Evolutionary conservation across 352 stramenopile genomes (phyloP).

Genomic region (Globisporangium echinulatum): DNA sequence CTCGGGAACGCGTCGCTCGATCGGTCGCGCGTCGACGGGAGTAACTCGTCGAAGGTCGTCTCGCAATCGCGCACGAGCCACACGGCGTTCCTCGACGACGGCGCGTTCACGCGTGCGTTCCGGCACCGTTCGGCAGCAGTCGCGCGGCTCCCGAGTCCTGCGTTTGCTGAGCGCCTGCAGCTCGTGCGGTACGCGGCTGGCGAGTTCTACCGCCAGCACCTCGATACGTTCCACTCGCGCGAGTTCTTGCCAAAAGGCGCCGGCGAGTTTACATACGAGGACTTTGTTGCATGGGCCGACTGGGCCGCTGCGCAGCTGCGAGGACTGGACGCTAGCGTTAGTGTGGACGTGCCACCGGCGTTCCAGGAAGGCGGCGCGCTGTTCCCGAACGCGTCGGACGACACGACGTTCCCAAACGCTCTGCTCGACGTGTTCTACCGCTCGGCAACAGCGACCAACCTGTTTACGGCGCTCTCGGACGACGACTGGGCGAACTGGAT

Average conservation of each 20-base stretch:
- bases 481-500: slow-evolving; percentile 53
- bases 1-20: slow-evolving; percentile 41
- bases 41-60: slow-evolving; percentile 56
- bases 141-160: slow-evolving; percentile 59
- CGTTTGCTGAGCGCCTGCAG: slow-evolving; percentile 65
- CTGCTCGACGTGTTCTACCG: slow-evolving; percentile 58
- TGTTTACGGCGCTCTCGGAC: slow-evolving; percentile 55
- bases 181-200: slow-evolving; percentile 71
- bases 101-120: slow-evolving; percentile 66
- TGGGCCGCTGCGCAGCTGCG: slow-evolving; percentile 52
- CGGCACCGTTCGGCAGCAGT: slow-evolving; percentile 52
- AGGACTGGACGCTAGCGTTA: slow-evolving; percentile 25
- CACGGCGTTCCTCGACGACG: slow-evolving; percentile 70
- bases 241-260: slow-evolving; percentile 55
- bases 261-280: slow-evolving; percentile 32
- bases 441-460: slow-evolving; percentile 43
- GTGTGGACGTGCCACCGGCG: slow-evolving; percentile 26
- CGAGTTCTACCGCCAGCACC: slow-evolving; percentile 79
- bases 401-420: slow-evolving; percentile 49
- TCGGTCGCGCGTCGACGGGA: slow-evolving; percentile 65
- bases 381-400: slow-evolving; percentile 52
- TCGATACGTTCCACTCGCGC: slow-evolving; percentile 76
- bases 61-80: slow-evolving; percentile 68
- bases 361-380: slow-evolving; percentile 54
- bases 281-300: slow-evolving; percentile 61